These are phyloP conservation scores for Phellinidium pouzarii DNA, from an alignment of 1,284 basidiomycete genomes.

Conservation along the genomic window DNA sequence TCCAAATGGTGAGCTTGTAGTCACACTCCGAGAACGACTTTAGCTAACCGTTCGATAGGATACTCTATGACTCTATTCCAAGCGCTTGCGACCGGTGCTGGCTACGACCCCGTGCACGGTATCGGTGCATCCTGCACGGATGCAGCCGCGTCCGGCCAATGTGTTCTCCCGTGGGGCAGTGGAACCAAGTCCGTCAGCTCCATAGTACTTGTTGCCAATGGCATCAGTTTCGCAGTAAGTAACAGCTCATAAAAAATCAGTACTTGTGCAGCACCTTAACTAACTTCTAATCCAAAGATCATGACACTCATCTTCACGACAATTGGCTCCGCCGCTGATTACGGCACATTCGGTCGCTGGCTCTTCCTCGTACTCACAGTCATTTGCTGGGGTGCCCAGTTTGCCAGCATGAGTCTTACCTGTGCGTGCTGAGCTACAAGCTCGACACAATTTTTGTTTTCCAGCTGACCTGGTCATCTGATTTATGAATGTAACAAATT, in stretches of 20 bases:
- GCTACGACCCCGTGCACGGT: constrained; percentile 59
- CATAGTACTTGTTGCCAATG: constrained; percentile 68
- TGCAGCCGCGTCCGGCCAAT: constrained; percentile 51
- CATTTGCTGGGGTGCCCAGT: constrained; percentile 77
- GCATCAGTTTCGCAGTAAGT: constrained; percentile 66
- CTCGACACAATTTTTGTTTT: too few species aligned
- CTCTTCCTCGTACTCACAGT: constrained; percentile 64
- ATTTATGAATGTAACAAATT: too few species aligned
- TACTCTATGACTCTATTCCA: constrained; percentile 73
- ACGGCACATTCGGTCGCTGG: constrained; percentile 74
- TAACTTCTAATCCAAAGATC: constrained; percentile 32
- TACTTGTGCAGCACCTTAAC: constrained; percentile 8
- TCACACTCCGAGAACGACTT: not conserved
- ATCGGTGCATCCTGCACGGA: constrained; percentile 58
- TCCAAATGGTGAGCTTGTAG: constrained; percentile 19
- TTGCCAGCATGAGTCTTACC: constrained; percentile 66
- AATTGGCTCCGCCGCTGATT: constrained; percentile 77
- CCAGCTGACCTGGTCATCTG: too few species aligned
- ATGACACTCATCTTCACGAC: constrained; percentile 79
- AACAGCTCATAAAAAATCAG: constrained; percentile 12
- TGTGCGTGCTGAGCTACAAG: too few species aligned
- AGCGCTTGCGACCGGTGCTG: constrained; percentile 57
- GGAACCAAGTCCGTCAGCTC: constrained; percentile 69
- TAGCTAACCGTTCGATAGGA: constrained; percentile 22
- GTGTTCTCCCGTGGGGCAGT: constrained; percentile 66